These are phyloP conservation scores for Ustilago xerochloae DNA, from an alignment of 1,284 basidiomycete species.

Conservation along the genomic window DNA sequence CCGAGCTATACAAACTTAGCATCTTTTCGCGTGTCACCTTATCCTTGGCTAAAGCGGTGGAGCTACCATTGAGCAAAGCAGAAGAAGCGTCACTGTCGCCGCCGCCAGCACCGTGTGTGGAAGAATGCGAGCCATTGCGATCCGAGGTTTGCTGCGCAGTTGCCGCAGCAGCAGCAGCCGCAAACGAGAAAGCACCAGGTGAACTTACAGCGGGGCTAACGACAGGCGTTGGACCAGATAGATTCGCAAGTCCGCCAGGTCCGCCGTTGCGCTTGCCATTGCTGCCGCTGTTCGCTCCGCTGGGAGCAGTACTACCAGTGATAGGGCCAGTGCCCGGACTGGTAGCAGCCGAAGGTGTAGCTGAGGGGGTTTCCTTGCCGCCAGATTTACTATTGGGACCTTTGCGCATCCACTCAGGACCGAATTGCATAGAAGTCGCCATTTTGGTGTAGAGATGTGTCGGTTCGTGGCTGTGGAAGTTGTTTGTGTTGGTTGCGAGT, in stretches of 20 bases:
- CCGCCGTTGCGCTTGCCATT: constrained; percentile 40
- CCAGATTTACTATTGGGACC: constrained; percentile 50
- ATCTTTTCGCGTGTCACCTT: constrained; percentile 49
- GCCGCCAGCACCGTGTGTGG: constrained; percentile 6
- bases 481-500: neutral
- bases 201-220: constrained; percentile 46
- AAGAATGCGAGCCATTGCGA: constrained; percentile 21
- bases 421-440: constrained; percentile 65
- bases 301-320: constrained; percentile 12
- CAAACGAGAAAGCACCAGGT: constrained; percentile 61
- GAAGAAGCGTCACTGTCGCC: constrained; percentile 31
- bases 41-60: constrained; percentile 39
- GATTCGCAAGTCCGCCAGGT: constrained; percentile 32
- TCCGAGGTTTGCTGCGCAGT: constrained; percentile 32
- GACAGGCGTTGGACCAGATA: constrained; percentile 37
- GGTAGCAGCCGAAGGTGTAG: constrained; percentile 22
- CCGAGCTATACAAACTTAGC: constrained; percentile 58
- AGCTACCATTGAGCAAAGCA: constrained; percentile 23
- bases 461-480: neutral
- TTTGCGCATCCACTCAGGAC: constrained; percentile 66
- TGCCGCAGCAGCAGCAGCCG: constrained; percentile 51
- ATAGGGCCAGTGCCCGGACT: constrained; percentile 27
- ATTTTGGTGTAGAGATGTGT: constrained; percentile 26
- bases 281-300: constrained; percentile 9
- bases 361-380: constrained; percentile 27